Conservation (phyloP, 148 eudicot species). For the Amaranthus cruentus region DNA sequence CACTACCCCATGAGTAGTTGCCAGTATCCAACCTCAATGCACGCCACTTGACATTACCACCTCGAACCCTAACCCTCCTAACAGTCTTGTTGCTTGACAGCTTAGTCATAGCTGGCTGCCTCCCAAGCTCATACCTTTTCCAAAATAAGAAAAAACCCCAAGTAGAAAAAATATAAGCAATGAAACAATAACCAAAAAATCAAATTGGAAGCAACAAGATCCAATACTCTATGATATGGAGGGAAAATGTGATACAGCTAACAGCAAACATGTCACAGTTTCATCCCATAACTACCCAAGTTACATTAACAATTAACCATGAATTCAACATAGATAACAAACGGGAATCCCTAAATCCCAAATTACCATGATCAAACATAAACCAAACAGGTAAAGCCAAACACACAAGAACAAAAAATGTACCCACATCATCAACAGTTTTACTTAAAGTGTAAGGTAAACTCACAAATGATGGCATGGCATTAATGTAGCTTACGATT, state of each 20-base stretch:
- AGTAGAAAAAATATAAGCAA: too few species aligned
- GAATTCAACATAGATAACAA: too few species aligned
- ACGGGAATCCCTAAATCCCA: too few species aligned
- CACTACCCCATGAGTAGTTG: conserved; percentile 86
- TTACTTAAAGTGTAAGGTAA: not conserved
- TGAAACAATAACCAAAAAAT: too few species aligned
- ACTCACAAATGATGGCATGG: not conserved
- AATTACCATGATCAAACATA: too few species aligned
- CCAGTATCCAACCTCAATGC: conserved; percentile 89
- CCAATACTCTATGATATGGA: not conserved
- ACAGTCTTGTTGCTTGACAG: conserved; percentile 74
- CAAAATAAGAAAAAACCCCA: not conserved
- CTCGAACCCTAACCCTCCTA: conserved; percentile 69
- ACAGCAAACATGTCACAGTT: not conserved
- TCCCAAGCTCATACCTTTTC: conserved; percentile 82
- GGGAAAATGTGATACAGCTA: not conserved
- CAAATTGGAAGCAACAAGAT: not conserved
- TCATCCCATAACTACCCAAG: too few species aligned
- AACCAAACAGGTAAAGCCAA: not conserved
- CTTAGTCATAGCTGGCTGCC: conserved; percentile 92
- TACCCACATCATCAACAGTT: conserved; percentile 12
- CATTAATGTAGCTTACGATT: conserved; percentile 26
- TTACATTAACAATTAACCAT: too few species aligned
- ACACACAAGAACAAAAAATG: not conserved
- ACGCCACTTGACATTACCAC: conserved; percentile 90